phyloP scores from a whole-genome alignment of 2,329 filamentous ascomycete species.

The Claviceps paspali region DNA sequence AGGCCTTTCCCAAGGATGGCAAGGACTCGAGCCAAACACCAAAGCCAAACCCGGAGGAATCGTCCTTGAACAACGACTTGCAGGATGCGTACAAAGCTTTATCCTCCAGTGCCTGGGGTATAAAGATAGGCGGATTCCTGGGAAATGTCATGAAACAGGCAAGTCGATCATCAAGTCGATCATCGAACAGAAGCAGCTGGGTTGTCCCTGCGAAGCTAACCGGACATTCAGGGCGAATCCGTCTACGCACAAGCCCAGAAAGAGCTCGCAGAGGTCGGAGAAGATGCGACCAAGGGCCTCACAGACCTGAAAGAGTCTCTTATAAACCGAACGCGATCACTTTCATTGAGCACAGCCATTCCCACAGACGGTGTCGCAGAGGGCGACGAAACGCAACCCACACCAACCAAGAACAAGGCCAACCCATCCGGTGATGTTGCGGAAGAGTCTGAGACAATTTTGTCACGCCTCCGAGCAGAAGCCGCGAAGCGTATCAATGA shows the following conservation, averaged over 20 bases:
- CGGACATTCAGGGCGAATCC: conserved; percentile 46
- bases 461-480: conserved; percentile 61
- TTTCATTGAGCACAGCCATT: conserved; percentile 44
- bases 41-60: conserved; percentile 23
- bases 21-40: conserved; percentile 30
- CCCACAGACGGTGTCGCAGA: conserved; percentile 16
- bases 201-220: not conserved
- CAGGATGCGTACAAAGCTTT: conserved; percentile 94
- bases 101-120: conserved; percentile 81
- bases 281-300: conserved; percentile 70
- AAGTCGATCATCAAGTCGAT: conserved; percentile 8
- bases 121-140: conserved; percentile 73
- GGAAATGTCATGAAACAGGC: conserved; percentile 89
- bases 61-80: conserved; percentile 68
- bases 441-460: conserved; percentile 44
- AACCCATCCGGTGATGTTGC: conserved; percentile 26
- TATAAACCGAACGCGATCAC: conserved; percentile 55
- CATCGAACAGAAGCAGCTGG: not conserved
- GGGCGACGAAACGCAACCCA: conserved; percentile 25
- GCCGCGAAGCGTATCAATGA: conserved; percentile 75
- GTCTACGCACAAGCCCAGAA: conserved; percentile 78
- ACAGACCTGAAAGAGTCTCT: conserved; percentile 53
- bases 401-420: conserved; percentile 28
- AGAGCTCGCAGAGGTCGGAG: conserved; percentile 64
- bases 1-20: conserved; percentile 48